Evolutionary conservation across 2,329 filamentous ascomycete species (phyloP).

Genomic region (Pseudogymnoascus sp.): DNA sequence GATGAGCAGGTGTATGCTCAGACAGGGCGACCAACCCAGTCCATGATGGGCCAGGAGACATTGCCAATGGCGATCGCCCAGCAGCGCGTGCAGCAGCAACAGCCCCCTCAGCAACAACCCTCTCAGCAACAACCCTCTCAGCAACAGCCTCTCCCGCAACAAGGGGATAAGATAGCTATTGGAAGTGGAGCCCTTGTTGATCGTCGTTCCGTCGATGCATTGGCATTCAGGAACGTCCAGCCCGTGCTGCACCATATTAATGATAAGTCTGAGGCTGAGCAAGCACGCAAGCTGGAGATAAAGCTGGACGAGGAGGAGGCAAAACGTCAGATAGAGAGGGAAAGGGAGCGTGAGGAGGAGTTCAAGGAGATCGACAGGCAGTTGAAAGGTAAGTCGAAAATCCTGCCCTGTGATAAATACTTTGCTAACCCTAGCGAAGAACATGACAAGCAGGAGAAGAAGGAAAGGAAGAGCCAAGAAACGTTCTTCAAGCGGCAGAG

Average conservation of each 20-base stretch:
- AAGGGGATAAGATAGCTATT: conserved; percentile 50
- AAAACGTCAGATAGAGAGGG: conserved; percentile 50
- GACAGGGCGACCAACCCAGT: conserved; percentile 64
- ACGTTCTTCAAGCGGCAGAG: conserved; percentile 41
- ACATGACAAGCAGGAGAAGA: conserved; percentile 32
- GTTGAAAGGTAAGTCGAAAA: conserved; percentile 47
- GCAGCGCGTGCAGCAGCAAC: conserved; percentile 37
- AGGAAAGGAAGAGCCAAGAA: conserved; percentile 41
- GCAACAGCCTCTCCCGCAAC: neutral
- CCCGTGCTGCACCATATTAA: conserved; percentile 81
- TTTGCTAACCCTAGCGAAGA: neutral
- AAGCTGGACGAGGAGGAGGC: conserved; percentile 58
- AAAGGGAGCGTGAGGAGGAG: conserved; percentile 50
- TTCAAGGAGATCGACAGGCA: conserved; percentile 46
- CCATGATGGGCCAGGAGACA: conserved; percentile 70
- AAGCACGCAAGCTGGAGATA: conserved; percentile 56
- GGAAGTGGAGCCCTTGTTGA: conserved; percentile 77
- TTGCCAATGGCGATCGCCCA: conserved; percentile 51
- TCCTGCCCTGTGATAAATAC: neutral
- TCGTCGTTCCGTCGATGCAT: conserved; percentile 67
- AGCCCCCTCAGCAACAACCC: conserved; percentile 25
- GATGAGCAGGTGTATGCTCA: conserved; percentile 73
- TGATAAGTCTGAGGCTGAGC: conserved; percentile 65
- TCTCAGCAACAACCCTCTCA: conserved; percentile 31
- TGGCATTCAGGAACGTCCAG: conserved; percentile 70